phyloP scores from a whole-genome alignment of 495 filamentous ascomycete species.

The Hypoxylon trugodes region DNA sequence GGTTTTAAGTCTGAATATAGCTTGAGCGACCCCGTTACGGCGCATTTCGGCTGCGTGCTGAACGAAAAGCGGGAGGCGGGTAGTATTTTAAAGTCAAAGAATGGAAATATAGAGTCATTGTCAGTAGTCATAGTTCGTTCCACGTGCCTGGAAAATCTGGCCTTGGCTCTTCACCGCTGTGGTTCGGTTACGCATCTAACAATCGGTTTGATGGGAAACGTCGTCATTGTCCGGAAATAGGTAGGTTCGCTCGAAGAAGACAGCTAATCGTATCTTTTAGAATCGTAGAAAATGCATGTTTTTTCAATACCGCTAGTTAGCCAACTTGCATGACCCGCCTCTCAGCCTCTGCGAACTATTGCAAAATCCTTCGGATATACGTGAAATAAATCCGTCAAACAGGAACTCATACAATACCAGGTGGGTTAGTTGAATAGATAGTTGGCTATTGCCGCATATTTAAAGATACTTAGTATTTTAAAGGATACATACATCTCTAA shows the following conservation, averaged over 20 bases:
- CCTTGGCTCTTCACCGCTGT: constrained; percentile 28
- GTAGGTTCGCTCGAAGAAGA: constrained; percentile 1
- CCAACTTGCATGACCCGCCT: constrained; percentile 18
- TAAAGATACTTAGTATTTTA: neutral
- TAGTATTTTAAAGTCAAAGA: constrained; percentile 1
- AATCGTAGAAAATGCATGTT: constrained; percentile 17
- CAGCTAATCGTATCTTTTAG: constrained; percentile 15
- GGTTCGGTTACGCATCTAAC: neutral
- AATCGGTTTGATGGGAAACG: neutral
- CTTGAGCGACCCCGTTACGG: constrained; percentile 9
- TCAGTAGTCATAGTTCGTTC: neutral
- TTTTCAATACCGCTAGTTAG: constrained; percentile 30
- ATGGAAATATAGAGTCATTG: neutral
- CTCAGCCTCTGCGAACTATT: neutral
- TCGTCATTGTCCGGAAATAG: constrained; percentile 13
- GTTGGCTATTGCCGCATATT: too few species aligned
- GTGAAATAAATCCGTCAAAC: neutral
- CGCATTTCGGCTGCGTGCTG: constrained; percentile 9
- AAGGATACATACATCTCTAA: neutral
- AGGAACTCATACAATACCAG: neutral
- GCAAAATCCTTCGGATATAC: constrained; percentile 6
- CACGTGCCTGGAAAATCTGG: constrained; percentile 6
- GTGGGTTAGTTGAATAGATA: too few species aligned
- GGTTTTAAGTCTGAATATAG: neutral
- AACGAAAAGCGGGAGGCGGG: constrained; percentile 18